Base-by-base conservation (phyloP, 2,329 filamentous ascomycete species). In the Sarocladium kiliense region DNA sequence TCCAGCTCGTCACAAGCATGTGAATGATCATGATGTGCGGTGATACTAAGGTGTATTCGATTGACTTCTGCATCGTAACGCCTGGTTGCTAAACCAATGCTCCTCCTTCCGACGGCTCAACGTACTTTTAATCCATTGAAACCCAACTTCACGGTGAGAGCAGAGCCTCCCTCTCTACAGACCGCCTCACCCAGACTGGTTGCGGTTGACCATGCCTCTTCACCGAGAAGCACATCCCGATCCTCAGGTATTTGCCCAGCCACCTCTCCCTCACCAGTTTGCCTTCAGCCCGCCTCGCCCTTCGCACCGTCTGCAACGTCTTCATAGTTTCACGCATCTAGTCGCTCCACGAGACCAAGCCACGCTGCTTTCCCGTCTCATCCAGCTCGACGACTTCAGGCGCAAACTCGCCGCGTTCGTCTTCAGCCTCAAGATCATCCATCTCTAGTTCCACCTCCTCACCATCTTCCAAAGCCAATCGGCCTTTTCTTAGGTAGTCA, bases 301-400 rank as follows among this genome's bases (percentile, higher is more conserved):
- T 41, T 11, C 18, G 32, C 21, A 34, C 50, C 7, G 50, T 11
- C 9, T 18, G 36, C 50, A 27, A 11, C 23, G 23, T 34, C 21
- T 30, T 36, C 54, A 9, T 32, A n/a, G 41, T 36, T 19, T 27
- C 5, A 23, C 45, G 56, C 39, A 54, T 53, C 62, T 67, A 70
- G 54, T 70, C 65, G 12, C 59, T 62, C 75, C 77, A 82, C 6
- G 77, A 80, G 14, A 84, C 69, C 54, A 82, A 63, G 34, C 76
- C 80, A 5, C 73, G 68, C 64, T 81, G 74, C 21, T 74, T 69
- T n/a, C 80, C 79, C 44, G 74, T 58, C 49, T 77, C 77, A 55
- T 82, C 78, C 34, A 81, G 58, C 56, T 80, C 72, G 4, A 84
- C 78, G 34, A 83, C 66, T 18, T 78, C 73, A 1, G 80, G 78